A percentile compares a stretch with the other conserved stretches of the same genome.
These are phyloP conservation scores for Fusarium tupiense DNA, from an alignment of 2,329 filamentous ascomycete genomes.

Conservation along the genomic window DNA sequence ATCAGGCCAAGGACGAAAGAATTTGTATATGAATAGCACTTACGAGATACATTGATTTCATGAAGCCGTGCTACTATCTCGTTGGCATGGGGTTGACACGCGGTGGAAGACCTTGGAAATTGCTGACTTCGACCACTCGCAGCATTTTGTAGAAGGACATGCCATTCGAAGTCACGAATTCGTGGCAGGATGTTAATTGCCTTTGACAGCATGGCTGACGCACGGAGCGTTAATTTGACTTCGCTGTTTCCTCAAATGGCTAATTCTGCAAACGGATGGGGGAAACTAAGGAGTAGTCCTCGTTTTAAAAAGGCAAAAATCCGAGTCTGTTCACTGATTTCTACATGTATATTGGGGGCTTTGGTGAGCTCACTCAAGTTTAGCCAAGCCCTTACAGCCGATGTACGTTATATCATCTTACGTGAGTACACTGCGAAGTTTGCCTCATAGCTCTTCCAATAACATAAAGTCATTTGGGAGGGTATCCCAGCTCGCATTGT, in stretches of 20 bases:
- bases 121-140: no score
- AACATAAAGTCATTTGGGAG: not conserved
- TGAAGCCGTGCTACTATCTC: rapidly evolving
- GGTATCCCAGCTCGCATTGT: constrained; percentile 34
- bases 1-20: no score
- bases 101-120: not conserved
- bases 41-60: no score
- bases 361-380: not conserved
- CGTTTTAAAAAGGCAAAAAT: not conserved
- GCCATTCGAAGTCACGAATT: not conserved
- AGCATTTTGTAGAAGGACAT: no score
- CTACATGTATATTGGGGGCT: not conserved
- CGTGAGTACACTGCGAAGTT: not conserved
- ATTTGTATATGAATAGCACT: not conserved
- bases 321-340: no score
- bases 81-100: no score
- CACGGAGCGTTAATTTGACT: not conserved
- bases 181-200: rapidly evolving
- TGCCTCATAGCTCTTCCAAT: not conserved
- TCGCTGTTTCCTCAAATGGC: not conserved
- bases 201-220: not conserved
- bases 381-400: rapidly evolving
- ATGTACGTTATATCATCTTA: rapidly evolving
- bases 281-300: not conserved
- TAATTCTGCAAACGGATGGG: no score